Evolutionary conservation across 352 stramenopile species (phyloP).

Genomic region (Pythium periplocum): DNA sequence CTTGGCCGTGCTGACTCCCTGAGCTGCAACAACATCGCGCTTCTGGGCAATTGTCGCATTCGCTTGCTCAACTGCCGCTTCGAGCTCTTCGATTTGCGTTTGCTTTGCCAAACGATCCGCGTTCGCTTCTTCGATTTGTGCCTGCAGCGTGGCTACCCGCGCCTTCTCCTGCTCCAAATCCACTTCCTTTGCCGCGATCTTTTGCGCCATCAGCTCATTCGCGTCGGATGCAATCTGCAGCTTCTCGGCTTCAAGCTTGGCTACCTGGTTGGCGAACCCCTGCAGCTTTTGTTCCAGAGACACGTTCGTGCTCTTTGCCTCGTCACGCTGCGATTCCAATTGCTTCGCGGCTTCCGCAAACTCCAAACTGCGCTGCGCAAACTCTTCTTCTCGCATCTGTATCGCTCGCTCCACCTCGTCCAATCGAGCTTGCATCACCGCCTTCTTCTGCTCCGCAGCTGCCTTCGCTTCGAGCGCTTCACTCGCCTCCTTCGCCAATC

Average conservation of each 20-base stretch:
- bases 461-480: not conserved
- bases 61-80: not conserved
- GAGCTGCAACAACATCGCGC: too few relatives aligned
- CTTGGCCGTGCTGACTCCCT: too few relatives aligned
- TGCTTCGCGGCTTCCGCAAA: not conserved
- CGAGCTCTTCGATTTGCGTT: slow-evolving; percentile 3
- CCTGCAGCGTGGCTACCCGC: slow-evolving; percentile 1
- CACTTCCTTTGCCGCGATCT: slow-evolving; percentile 9
- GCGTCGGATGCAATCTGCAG: slow-evolving; percentile 1
- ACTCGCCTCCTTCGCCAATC: slow-evolving; percentile 9
- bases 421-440: not conserved
- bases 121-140: slow-evolving; percentile 1
- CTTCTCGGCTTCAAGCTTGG: slow-evolving; percentile 8
- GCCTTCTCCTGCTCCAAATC: slow-evolving; percentile 20
- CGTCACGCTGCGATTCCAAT: slow-evolving; percentile 1
- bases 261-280: not conserved
- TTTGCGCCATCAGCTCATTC: slow-evolving; percentile 5
- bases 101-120: too few relatives aligned
- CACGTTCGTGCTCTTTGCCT: too few relatives aligned
- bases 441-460: slow-evolving; percentile 3
- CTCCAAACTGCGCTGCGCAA: slow-evolving; percentile 28
- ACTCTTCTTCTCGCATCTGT: slow-evolving; percentile 31
- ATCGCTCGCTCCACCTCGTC: slow-evolving; percentile 24
- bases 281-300: not conserved
- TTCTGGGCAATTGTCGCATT: not conserved